Evolutionary conservation across 768 basidiomycete species (phyloP), one percentile per base, ranked within the genome.

Genomic region (Xanthoconium purpureum): DNA sequence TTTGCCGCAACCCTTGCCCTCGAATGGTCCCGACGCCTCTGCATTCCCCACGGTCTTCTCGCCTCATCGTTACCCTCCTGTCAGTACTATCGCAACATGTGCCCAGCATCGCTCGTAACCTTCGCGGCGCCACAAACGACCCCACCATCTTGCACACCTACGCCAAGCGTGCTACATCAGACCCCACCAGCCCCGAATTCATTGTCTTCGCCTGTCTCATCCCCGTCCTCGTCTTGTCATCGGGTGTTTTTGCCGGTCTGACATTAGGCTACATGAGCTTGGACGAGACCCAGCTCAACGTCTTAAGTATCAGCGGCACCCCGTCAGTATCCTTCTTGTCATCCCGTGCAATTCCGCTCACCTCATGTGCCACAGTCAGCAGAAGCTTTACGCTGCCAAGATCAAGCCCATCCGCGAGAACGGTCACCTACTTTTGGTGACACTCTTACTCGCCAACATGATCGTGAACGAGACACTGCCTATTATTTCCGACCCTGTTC

Each of bases 261-360:
- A 95, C 94, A 55, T 77, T 95, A 45, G 93, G 93, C 35, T 94
- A 92, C 71, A 94, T 95, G 89, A 89, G 87, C 63, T 80, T 95
- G 70, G 93, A 96, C 73, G 89, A 89, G 71, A 94, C 93, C 39
- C 92, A 94, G 78, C 81, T 96, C 42, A 87, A 88, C 66, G 94
- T 96, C 3, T 74, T 96, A 20, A 85, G 87, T 60, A 86, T 92
- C 57, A 88, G 88, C 53, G 94, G 94, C 15, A 90, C 89, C 24
- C 80, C 87, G 89, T 91, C 63, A 56, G 89, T 75, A 3, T 35
- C 18, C 6, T 38, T 2, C 13, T n/a, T 55, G 20, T 51, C 11
- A 18, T 42, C 15, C 28, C 3, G 39, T 50, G 18, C 29, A 39
- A 44, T 49, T 29, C 24, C 54, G 35, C 56, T 58, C 37, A 53